phyloP scores from a whole-genome alignment of 345 rosid genomes.

The Camelina sativa region DNA sequence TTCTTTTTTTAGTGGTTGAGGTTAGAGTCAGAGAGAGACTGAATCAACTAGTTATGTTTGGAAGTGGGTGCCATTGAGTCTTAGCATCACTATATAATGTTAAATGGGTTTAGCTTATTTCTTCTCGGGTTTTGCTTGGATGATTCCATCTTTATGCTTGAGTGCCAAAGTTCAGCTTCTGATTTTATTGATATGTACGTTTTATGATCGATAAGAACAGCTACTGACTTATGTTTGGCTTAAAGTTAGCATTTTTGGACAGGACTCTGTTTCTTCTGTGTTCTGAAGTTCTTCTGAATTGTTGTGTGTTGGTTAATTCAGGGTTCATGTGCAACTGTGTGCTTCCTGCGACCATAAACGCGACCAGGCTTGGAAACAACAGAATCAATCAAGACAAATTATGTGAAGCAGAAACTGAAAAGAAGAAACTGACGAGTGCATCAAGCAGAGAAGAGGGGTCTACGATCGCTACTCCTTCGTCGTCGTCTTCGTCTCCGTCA shows the following conservation, averaged over 20 bases:
- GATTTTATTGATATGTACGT: not conserved
- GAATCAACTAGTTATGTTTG: slow-evolving; percentile 1
- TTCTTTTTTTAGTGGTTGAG: not conserved
- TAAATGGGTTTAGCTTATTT: not conserved
- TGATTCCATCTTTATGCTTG: slow-evolving; percentile 19
- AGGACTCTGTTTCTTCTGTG: slow-evolving; percentile 31
- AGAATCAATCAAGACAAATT: slow-evolving; percentile 62
- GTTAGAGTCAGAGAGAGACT: not conserved
- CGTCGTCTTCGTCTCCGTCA: slow-evolving; percentile 66
- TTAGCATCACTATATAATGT: not conserved
- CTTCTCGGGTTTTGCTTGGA: not conserved
- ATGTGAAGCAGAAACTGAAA: slow-evolving; percentile 63
- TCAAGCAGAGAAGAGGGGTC: slow-evolving; percentile 54
- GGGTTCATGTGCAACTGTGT: slow-evolving; percentile 93
- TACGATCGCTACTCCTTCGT: slow-evolving; percentile 59
- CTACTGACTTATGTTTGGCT: not conserved
- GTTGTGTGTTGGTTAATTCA: slow-evolving; percentile 29
- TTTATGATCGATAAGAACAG: not conserved
- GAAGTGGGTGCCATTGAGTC: not conserved
- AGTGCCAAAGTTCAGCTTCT: slow-evolving; percentile 25
- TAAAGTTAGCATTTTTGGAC: slow-evolving; percentile 14
- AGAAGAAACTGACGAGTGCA: slow-evolving; percentile 60
- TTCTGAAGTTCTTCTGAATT: not conserved
- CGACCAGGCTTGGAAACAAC: slow-evolving; percentile 64
- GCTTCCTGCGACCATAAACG: slow-evolving; percentile 77